Percentiles rank a stretch among this genome's conserved stretches.
Evolutionary conservation across 2,329 filamentous ascomycete species (phyloP).

Genomic region (Lecanicillium sp.): DNA sequence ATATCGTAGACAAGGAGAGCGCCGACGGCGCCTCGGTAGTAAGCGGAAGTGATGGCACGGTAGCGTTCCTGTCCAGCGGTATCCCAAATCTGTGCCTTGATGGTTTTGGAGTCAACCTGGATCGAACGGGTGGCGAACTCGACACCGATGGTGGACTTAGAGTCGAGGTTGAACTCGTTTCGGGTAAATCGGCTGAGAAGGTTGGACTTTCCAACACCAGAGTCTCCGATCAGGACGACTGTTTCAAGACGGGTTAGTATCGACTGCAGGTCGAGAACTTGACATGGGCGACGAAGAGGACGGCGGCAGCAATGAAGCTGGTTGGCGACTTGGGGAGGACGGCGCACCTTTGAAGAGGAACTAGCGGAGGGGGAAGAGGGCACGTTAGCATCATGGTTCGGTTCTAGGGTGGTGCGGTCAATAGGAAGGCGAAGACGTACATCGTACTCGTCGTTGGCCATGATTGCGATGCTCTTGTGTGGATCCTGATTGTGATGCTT

Average conservation of each 20-base stretch:
- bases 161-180: slow-evolving; percentile 99
- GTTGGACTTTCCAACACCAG: slow-evolving; percentile 99
- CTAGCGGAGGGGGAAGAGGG: slow-evolving; percentile 43
- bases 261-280: slow-evolving; percentile 10
- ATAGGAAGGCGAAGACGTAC: slow-evolving; percentile 50
- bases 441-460: slow-evolving; percentile 99
- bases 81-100: slow-evolving; percentile 99
- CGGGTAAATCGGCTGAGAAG: slow-evolving; percentile 98
- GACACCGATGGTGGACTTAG: slow-evolving; percentile 98
- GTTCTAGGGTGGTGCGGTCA: too few species aligned
- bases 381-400: slow-evolving; percentile 27
- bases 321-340: background rate
- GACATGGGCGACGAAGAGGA: slow-evolving; percentile 10
- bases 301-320: background rate
- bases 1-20: slow-evolving; percentile 98
- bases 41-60: slow-evolving; percentile 96
- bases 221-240: slow-evolving; percentile 99
- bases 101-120: slow-evolving; percentile 98
- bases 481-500: background rate
- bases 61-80: slow-evolving; percentile 98
- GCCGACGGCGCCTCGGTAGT: slow-evolving; percentile 96
- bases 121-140: slow-evolving; percentile 98
- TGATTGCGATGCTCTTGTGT: slow-evolving; percentile 39
- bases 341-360: slow-evolving; percentile 95
- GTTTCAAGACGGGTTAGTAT: slow-evolving; percentile 23